phyloP scores from a whole-genome alignment of 129 eudicot genomes.

The Silybum marianum region DNA sequence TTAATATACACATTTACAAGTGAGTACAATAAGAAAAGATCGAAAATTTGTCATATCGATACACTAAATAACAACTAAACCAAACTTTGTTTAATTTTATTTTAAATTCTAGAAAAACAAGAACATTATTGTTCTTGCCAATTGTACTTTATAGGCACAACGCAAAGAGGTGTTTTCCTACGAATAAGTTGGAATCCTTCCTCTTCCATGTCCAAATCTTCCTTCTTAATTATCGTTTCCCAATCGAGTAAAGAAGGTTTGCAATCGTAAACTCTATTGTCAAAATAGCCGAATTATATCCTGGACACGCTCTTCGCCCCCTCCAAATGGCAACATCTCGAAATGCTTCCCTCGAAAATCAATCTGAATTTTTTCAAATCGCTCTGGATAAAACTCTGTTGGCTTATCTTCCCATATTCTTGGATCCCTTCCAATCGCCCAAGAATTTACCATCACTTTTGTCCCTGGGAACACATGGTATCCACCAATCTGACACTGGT shows the following conservation, averaged over 20 bases:
- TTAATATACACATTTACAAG: too few relatives aligned
- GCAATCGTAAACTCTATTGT: conserved; percentile 31
- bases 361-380: conserved; percentile 39
- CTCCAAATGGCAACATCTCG: conserved; percentile 55
- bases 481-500: conserved; percentile 15
- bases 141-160: conserved; percentile 28
- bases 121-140: neutral
- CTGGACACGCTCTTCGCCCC: conserved; percentile 51
- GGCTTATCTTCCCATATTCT: conserved; percentile 23
- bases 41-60: too few relatives aligned
- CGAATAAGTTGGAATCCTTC: conserved; percentile 18
- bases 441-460: conserved; percentile 1
- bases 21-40: too few relatives aligned
- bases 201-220: conserved; percentile 43
- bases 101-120: neutral
- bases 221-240: conserved; percentile 31
- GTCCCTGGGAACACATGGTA: conserved; percentile 11
- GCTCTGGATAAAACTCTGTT: conserved; percentile 42
- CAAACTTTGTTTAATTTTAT: neutral
- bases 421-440: conserved; percentile 26
- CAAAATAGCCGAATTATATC: neutral
- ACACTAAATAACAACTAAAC: neutral
- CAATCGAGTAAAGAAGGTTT: conserved; percentile 41
- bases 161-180: conserved; percentile 31
- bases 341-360: conserved; percentile 44